These are phyloP conservation scores for Tulasnella sp. DNA, from an alignment of 768 basidiomycete species.

Conservation along the genomic window DNA sequence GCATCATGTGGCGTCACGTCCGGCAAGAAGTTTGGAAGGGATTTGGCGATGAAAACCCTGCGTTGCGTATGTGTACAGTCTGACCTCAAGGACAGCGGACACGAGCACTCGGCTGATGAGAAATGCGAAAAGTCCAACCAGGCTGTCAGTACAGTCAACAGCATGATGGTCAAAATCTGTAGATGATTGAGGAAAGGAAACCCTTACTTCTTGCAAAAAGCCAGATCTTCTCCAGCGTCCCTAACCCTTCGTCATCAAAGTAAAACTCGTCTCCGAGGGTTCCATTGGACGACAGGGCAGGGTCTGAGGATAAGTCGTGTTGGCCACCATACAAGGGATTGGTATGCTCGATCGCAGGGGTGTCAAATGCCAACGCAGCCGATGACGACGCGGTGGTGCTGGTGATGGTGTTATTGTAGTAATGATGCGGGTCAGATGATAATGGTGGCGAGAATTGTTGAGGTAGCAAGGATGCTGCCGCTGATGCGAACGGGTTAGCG, in stretches of 20 bases:
- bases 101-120: too few species aligned
- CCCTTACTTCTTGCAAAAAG: slow-evolving; percentile 70
- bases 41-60: slow-evolving; percentile 74
- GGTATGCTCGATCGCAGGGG: not conserved
- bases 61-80: not conserved
- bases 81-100: too few species aligned
- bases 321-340: not conserved
- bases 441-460: not conserved
- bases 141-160: too few species aligned
- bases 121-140: too few species aligned
- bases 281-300: not conserved
- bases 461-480: not conserved
- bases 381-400: not conserved
- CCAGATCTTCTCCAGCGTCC: slow-evolving; percentile 83
- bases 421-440: not conserved
- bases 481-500: not conserved
- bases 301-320: not conserved
- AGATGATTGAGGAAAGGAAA: not conserved
- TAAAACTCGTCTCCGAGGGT: slow-evolving; percentile 26
- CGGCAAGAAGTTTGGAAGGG: slow-evolving; percentile 63
- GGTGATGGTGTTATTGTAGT: not conserved
- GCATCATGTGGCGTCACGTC: slow-evolving; percentile 77
- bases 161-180: not conserved
- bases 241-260: slow-evolving; percentile 71
- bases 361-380: not conserved